Evolutionary conservation across 2,329 filamentous ascomycete genomes (phyloP).

Genomic region (Colletotrichum sp.): DNA sequence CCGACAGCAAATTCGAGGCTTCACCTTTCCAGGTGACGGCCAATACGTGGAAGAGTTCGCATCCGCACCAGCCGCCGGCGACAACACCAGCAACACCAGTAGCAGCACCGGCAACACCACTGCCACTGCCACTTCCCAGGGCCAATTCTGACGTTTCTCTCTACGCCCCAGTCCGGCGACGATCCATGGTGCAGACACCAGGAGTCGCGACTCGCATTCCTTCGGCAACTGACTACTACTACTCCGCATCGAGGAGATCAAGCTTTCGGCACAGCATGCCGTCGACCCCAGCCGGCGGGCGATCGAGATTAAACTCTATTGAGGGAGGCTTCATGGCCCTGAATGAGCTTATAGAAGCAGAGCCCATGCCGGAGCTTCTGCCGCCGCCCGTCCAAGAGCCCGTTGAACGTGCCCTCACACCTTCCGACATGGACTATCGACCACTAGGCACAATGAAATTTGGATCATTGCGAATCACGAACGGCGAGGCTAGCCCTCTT

Average conservation of each 20-base stretch:
- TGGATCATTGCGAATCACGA: conserved; percentile 66
- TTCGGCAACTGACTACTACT: conserved; percentile 2
- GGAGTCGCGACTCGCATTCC: conserved; percentile 51
- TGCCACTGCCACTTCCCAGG: conserved; percentile 29
- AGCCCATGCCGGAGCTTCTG: conserved; percentile 22
- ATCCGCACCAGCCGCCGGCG: conserved; percentile 28
- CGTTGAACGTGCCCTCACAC: conserved; percentile 46
- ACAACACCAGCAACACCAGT: background rate
- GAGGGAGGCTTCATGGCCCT: conserved; percentile 32
- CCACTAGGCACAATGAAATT: conserved; percentile 68
- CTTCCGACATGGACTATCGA: conserved; percentile 61
- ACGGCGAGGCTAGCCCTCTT: conserved; percentile 58
- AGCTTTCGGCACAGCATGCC: conserved; percentile 43
- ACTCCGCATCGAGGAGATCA: conserved; percentile 27
- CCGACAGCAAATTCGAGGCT: conserved; percentile 36
- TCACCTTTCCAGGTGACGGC: conserved; percentile 32
- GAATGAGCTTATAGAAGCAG: background rate
- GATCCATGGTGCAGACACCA: conserved; percentile 53
- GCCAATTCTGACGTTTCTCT: conserved; percentile 53
- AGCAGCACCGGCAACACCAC: background rate
- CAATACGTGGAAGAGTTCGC: conserved; percentile 40
- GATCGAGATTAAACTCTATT: conserved; percentile 43
- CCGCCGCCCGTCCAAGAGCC: conserved; percentile 22
- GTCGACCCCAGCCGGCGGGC: conserved; percentile 33
- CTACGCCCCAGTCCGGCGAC: conserved; percentile 52